Percentiles rank a stretch among this genome's conserved stretches.
Evolutionary conservation across 2,329 filamentous ascomycete genomes (phyloP).

Genomic region (Neofusicoccum kwambonambiense): DNA sequence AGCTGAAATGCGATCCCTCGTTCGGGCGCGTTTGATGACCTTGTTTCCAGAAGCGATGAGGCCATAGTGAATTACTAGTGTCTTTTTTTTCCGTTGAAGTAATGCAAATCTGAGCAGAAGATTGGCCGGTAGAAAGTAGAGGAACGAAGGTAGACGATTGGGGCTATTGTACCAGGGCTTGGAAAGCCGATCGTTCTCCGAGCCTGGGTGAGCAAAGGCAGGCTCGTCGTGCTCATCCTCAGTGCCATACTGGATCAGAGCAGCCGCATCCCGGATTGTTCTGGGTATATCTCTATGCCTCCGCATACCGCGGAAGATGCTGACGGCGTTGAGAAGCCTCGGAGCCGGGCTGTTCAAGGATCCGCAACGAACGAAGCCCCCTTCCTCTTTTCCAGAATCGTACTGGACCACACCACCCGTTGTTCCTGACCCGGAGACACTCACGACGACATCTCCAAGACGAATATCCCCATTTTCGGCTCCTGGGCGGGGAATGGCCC

Average conservation of each 20-base stretch:
- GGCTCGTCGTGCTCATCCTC: no score
- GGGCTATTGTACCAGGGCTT: neutral
- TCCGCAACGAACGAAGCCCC: neutral
- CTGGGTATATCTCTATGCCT: no score
- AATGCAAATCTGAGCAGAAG: neutral
- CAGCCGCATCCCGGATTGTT: neutral
- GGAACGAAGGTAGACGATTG: neutral
- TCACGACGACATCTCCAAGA: slow-evolving; percentile 28
- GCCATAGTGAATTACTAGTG: neutral
- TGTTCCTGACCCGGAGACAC: slow-evolving; percentile 17
- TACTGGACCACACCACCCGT: slow-evolving; percentile 32
- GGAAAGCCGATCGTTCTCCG: neutral
- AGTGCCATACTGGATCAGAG: neutral
- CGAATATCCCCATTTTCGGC: slow-evolving; percentile 30
- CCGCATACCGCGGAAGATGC: neutral
- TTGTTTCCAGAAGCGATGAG: neutral
- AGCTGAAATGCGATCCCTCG: neutral
- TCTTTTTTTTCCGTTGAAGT: neutral
- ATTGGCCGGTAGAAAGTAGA: neutral
- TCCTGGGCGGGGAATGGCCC: slow-evolving; percentile 27
- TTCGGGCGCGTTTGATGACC: neutral
- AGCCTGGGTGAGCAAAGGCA: neutral
- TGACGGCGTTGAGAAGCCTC: neutral
- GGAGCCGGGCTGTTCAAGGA: neutral
- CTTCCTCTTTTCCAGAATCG: slow-evolving; percentile 24